Conservation (phyloP, 495 filamentous ascomycete genomes). For the Neurospora cerealis region DNA sequence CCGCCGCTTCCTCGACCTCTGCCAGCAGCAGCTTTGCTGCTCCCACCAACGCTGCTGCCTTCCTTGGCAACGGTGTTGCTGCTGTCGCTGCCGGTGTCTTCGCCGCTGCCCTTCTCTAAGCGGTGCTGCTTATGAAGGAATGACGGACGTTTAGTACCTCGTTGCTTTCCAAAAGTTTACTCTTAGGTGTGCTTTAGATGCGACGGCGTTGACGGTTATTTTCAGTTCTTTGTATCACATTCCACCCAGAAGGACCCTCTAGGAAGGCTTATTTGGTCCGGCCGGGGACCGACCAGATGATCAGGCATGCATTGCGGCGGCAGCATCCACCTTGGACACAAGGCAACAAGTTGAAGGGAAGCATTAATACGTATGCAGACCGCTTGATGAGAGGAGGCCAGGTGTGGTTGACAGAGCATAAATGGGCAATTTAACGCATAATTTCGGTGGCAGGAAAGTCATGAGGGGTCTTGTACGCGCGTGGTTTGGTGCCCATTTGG, state of each 20-base stretch:
- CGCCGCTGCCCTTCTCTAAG: constrained; percentile 24
- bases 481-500: background rate
- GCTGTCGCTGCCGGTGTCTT: constrained; percentile 24
- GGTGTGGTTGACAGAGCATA: background rate
- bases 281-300: background rate
- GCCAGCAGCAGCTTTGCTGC: constrained; percentile 8
- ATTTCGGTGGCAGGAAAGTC: background rate
- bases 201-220: constrained; percentile 13
- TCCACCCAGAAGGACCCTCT: constrained; percentile 13
- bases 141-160: background rate
- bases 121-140: background rate
- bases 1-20: constrained; percentile 1
- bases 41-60: constrained; percentile 13
- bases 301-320: background rate
- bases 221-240: constrained; percentile 23
- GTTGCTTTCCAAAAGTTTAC: background rate
- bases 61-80: constrained; percentile 21
- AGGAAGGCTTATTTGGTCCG: constrained; percentile 14
- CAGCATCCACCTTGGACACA: background rate
- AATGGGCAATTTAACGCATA: background rate
- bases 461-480: background rate
- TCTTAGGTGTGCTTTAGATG: background rate
- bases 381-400: background rate
- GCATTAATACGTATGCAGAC: background rate
- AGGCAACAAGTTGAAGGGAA: background rate